Conservation (phyloP, 192 early-diverging fungal species). For the Linnemannia exigua region DNA sequence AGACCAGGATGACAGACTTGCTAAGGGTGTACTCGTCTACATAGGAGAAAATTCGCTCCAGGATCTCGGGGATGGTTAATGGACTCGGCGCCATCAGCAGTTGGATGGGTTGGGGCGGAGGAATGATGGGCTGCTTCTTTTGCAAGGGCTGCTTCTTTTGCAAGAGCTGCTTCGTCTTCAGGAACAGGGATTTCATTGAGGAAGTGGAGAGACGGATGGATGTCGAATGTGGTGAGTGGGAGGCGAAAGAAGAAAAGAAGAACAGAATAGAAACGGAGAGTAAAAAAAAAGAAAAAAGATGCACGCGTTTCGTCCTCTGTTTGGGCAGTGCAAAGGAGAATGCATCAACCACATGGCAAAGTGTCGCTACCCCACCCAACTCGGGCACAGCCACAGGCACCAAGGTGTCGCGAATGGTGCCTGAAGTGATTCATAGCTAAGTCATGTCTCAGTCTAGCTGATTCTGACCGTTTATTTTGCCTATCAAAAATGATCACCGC, state of each 20-base stretch:
- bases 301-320: too few species aligned
- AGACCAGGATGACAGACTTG: background rate
- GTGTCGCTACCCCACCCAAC: too few species aligned
- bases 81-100: background rate
- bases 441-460: background rate
- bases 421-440: background rate
- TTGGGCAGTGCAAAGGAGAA: too few species aligned
- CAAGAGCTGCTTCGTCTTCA: background rate
- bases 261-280: background rate
- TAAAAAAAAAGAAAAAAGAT: background rate
- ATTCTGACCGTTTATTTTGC: background rate
- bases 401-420: background rate
- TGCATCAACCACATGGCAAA: too few species aligned
- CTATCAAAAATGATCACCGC: background rate
- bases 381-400: too few species aligned
- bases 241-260: background rate
- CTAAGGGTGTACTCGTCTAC: background rate
- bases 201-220: background rate
- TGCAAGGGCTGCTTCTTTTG: background rate
- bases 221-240: too few species aligned
- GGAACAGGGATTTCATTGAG: background rate
- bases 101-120: background rate
- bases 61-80: background rate
- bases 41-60: slow-evolving; percentile 8
- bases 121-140: background rate